A percentile compares a stretch with the other conserved stretches of the same genome.
phyloP scores from a whole-genome alignment of 345 rosid genomes.

The Erysimum cheiranthoides region DNA sequence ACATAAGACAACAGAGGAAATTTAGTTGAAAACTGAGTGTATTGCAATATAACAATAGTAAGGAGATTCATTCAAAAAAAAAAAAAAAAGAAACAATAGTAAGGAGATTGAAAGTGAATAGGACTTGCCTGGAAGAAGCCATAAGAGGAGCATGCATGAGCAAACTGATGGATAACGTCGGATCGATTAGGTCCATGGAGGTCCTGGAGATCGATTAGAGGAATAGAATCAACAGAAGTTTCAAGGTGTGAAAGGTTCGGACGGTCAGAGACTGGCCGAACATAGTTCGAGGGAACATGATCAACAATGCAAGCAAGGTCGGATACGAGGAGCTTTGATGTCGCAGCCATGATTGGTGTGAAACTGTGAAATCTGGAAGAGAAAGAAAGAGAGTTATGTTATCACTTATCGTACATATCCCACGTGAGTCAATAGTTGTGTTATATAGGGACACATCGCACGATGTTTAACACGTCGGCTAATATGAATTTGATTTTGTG shows the following conservation, averaged over 20 bases:
- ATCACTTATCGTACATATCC: no score
- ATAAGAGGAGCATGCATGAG: slow-evolving; percentile 57
- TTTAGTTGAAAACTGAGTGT: not conserved
- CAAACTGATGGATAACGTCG: slow-evolving; percentile 49
- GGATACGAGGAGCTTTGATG: slow-evolving; percentile 48
- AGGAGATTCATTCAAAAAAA: no score
- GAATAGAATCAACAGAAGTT: slow-evolving; percentile 50
- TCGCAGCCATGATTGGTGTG: slow-evolving; percentile 31
- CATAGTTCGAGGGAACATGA: slow-evolving; percentile 55
- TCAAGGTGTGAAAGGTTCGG: slow-evolving; percentile 56
- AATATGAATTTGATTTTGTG: no score
- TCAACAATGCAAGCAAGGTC: slow-evolving; percentile 55
- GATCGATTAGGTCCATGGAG: slow-evolving; percentile 54
- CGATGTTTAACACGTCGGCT: no score
- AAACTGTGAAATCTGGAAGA: slow-evolving; percentile 19
- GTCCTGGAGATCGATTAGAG: slow-evolving; percentile 63
- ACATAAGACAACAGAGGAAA: not conserved
- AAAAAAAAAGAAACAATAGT: no score
- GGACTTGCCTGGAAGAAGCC: slow-evolving; percentile 68
- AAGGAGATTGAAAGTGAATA: not conserved
- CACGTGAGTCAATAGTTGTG: no score
- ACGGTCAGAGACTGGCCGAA: slow-evolving; percentile 68
- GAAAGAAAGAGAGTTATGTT: not conserved
- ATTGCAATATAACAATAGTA: not conserved
- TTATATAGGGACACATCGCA: no score